Percentiles rank a stretch among this genome's conserved stretches.
phyloP scores from a whole-genome alignment of 208 protist species.

The Entamoeba invadens region DNA sequence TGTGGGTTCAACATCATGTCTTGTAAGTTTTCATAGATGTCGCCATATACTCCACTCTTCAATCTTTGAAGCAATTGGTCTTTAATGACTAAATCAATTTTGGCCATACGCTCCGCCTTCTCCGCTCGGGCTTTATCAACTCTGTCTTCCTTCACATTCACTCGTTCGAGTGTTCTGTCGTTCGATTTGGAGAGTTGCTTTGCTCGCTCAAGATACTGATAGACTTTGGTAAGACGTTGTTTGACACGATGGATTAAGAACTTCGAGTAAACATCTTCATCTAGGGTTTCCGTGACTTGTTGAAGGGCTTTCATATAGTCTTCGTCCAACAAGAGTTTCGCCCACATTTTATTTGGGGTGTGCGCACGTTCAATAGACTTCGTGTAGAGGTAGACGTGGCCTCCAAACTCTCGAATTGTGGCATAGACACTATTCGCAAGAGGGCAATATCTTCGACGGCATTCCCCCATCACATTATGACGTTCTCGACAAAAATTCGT shows the following conservation, averaged over 20 bases:
- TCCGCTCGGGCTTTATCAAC: neutral
- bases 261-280: neutral
- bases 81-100: neutral
- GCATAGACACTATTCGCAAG: slow-evolving; percentile 8
- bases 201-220: neutral
- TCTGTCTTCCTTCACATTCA: neutral
- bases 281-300: neutral
- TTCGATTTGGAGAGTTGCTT: neutral
- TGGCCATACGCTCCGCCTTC: neutral
- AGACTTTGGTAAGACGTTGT: neutral
- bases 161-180: neutral
- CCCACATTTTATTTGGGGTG: slow-evolving; percentile 6
- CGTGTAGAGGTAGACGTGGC: neutral
- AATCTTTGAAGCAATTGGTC: neutral
- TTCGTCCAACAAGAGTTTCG: neutral
- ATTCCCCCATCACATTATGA: slow-evolving; percentile 4
- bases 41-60: neutral
- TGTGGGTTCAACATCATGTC: neutral
- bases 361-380: slow-evolving; percentile 11
- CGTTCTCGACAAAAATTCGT: neutral
- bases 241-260: neutral
- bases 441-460: neutral
- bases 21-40: neutral
- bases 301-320: slow-evolving; percentile 6
- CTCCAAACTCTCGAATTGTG: slow-evolving; percentile 5